These are phyloP conservation scores for Daucus carota DNA, from an alignment of 129 eudicot genomes.

Conservation along the genomic window DH1_v3.0 NC_030384.2:32915501-32916000, in stretches of 20 bases:
- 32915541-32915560: conserved; percentile 42
- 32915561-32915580: conserved; percentile 46
- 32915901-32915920: too few relatives aligned
- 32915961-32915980: too few relatives aligned
- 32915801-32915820: not conserved
- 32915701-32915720: not conserved
- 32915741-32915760: too few relatives aligned
- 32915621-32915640: conserved; percentile 28
- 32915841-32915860: too few relatives aligned
- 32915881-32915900: too few relatives aligned
- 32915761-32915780: too few relatives aligned
- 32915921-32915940: too few relatives aligned
- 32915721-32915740: too few relatives aligned
- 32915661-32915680: conserved; percentile 51
- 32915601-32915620: conserved; percentile 40
- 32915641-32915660: conserved; percentile 33
- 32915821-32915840: conserved; percentile 11
- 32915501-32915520: conserved; percentile 30
- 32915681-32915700: not conserved
- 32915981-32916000: too few relatives aligned
- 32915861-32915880: too few relatives aligned
- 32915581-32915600: conserved; percentile 50
- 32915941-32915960: too few relatives aligned
- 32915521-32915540: conserved; percentile 34
- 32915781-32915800: not conserved